A percentile compares a stretch with the other conserved stretches of the same genome.
Conservation (phyloP, 1,284 basidiomycete genomes). For the Inonotus obliquus region DNA sequence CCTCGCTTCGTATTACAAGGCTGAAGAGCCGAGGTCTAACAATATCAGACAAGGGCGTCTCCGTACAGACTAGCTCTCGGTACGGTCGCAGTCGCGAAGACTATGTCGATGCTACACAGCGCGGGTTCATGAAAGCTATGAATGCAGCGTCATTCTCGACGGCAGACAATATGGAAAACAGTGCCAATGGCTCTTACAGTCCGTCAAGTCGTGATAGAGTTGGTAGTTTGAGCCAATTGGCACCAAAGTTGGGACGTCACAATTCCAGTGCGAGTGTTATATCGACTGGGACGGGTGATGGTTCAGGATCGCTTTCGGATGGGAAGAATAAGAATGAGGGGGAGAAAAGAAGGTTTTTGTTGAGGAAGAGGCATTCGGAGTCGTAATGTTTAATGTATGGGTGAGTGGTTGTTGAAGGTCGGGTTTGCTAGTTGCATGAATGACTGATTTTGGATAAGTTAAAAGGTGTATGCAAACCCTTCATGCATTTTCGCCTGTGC, state of each 20-base stretch:
- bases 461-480: too few species aligned
- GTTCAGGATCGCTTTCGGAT: neutral
- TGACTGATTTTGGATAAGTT: too few species aligned
- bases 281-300: neutral
- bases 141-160: constrained; percentile 13
- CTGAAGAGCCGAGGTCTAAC: constrained; percentile 52
- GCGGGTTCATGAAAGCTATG: constrained; percentile 26
- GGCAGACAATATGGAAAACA: neutral
- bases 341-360: constrained; percentile 8
- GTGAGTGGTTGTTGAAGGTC: neutral
- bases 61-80: constrained; percentile 55
- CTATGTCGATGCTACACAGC: constrained; percentile 68
- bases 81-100: constrained; percentile 46
- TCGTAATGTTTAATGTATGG: neutral
- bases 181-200: neutral
- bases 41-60: constrained; percentile 51
- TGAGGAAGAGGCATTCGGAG: constrained; percentile 1
- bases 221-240: neutral
- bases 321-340: neutral
- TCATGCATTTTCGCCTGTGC: too few species aligned
- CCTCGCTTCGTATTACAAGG: constrained; percentile 28
- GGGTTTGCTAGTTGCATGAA: too few species aligned
- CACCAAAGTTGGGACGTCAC: neutral
- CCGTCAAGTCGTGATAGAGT: neutral
- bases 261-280: constrained; percentile 10